Percentiles rank a stretch among this genome's conserved stretches.
These are phyloP conservation scores for Quercus engelmannii DNA, from an alignment of 306 rosid genomes.

Conservation along the genomic window DNA sequence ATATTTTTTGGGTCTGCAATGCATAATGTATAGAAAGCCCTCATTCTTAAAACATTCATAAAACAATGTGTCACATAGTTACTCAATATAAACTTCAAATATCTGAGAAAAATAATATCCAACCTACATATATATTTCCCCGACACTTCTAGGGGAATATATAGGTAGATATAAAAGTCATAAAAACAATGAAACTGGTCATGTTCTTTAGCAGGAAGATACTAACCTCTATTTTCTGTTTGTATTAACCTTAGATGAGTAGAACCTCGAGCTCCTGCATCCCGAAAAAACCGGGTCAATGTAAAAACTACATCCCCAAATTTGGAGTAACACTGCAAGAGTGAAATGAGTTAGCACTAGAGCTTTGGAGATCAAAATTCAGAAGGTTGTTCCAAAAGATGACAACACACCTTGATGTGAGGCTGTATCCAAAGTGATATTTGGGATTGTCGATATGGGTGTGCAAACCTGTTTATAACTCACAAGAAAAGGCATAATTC, in stretches of 20 bases:
- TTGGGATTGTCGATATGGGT: conserved; percentile 16
- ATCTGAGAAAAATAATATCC: not conserved
- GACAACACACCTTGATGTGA: too few species aligned
- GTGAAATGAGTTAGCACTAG: too few species aligned
- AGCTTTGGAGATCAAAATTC: too few species aligned
- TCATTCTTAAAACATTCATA: not conserved
- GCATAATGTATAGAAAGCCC: not conserved
- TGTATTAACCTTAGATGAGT: too few species aligned
- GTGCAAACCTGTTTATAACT: conserved; percentile 63
- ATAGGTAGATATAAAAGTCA: not conserved
- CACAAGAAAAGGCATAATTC: conserved; percentile 17
- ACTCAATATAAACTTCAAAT: not conserved
- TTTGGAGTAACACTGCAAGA: too few species aligned
- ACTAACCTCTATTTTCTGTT: conserved; percentile 34
- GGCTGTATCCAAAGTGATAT: too few species aligned
- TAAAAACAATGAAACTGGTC: not conserved
- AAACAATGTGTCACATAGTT: not conserved
- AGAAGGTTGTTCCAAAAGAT: too few species aligned
- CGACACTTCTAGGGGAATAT: not conserved
- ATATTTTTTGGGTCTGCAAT: not conserved
- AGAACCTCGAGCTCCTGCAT: too few species aligned
- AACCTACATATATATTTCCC: not conserved
- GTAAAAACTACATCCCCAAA: too few species aligned
- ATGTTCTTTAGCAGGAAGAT: conserved; percentile 11
- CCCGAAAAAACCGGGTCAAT: too few species aligned